Evolutionary conservation across 257 asterid species (phyloP).

Genomic region (Striga asiatica): DNA sequence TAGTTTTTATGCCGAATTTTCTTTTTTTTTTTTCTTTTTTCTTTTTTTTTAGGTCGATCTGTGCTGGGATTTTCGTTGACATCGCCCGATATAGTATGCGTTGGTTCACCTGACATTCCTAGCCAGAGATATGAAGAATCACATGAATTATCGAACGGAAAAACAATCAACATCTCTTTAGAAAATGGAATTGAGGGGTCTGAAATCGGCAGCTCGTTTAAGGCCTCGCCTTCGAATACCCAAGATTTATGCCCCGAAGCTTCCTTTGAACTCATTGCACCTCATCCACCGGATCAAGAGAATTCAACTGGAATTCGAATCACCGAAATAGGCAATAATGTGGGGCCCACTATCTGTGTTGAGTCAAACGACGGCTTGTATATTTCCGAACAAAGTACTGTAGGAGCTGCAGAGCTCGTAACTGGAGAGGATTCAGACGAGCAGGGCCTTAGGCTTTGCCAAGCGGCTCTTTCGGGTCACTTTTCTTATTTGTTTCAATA

Average conservation of each 20-base stretch:
- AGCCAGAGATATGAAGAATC: conserved; percentile 46
- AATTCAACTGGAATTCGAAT: conserved; percentile 14
- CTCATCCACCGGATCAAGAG: conserved; percentile 23
- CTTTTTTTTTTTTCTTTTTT: no score
- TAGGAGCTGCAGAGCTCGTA: conserved; percentile 30
- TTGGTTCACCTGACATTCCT: conserved; percentile 69
- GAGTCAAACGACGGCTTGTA: conserved; percentile 21
- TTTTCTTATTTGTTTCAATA: conserved; percentile 35
- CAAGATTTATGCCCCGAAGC: conserved; percentile 32
- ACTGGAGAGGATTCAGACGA: conserved; percentile 29
- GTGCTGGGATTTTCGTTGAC: conserved; percentile 57
- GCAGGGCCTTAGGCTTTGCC: conserved; percentile 35
- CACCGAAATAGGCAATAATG: conserved; percentile 40
- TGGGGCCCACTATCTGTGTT: conserved; percentile 32
- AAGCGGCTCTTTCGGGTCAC: conserved; percentile 52
- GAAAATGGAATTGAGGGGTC: conserved; percentile 78
- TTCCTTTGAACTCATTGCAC: conserved; percentile 65
- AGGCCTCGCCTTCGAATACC: conserved; percentile 24
- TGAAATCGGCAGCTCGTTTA: conserved; percentile 28
- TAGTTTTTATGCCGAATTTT: no score
- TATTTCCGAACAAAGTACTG: conserved; percentile 41
- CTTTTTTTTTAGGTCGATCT: conserved; percentile 40
- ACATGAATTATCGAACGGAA: conserved; percentile 30
- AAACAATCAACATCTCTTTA: conserved; percentile 53
- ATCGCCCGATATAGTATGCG: conserved; percentile 74